These are phyloP conservation scores for Aegilops bicornis DNA, from an alignment of 176 grass and related monocot species.

Conservation along the genomic window DNA sequence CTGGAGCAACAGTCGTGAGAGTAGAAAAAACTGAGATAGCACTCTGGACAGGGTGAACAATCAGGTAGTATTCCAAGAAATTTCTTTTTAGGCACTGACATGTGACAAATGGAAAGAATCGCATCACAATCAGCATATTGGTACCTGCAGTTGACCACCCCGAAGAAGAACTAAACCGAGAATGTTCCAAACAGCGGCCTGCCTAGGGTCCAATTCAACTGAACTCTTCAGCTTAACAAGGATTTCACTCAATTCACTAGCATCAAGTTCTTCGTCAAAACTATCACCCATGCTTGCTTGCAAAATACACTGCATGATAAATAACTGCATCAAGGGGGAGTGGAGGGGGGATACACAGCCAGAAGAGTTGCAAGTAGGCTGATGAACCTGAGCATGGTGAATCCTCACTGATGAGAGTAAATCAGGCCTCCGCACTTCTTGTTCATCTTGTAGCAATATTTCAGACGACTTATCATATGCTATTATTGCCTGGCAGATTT, in stretches of 20 bases:
- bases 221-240: slow-evolving; percentile 82
- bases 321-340: neutral
- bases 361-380: neutral
- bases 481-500: slow-evolving; percentile 62
- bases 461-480: slow-evolving; percentile 93
- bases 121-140: neutral
- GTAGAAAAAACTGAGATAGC: slow-evolving; percentile 94
- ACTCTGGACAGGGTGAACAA: slow-evolving; percentile 57
- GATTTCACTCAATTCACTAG: slow-evolving; percentile 76
- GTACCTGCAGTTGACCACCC: slow-evolving; percentile 75
- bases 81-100: slow-evolving; percentile 10
- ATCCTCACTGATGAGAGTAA: slow-evolving; percentile 89
- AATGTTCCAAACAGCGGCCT: slow-evolving; percentile 97
- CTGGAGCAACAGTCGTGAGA: slow-evolving; percentile 65
- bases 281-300: slow-evolving; percentile 85
- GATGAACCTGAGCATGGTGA: slow-evolving; percentile 90
- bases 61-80: slow-evolving; percentile 18
- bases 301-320: slow-evolving; percentile 73
- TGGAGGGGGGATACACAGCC: neutral
- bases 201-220: slow-evolving; percentile 82
- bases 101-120: slow-evolving; percentile 4
- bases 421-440: slow-evolving; percentile 80
- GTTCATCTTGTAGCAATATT: slow-evolving; percentile 91
- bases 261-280: slow-evolving; percentile 87
- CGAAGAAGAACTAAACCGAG: slow-evolving; percentile 93